A percentile compares a stretch with the other conserved stretches of the same genome.
These are phyloP conservation scores for Crataegus laevigata DNA, from an alignment of 306 rosid genomes.

Conservation along the genomic window DNA sequence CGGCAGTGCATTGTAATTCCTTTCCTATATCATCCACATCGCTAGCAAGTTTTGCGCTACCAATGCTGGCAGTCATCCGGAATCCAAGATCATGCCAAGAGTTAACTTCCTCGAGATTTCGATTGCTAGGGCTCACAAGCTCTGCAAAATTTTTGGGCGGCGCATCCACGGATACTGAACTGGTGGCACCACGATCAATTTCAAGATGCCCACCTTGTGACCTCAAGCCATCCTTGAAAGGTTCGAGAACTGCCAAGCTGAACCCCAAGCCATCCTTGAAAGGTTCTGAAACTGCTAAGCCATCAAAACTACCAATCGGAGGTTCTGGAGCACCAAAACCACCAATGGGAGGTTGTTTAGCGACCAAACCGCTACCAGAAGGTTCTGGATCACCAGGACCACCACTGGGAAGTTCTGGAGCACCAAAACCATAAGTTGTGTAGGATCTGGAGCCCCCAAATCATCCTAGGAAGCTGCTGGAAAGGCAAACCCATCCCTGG, in stretches of 20 bases:
- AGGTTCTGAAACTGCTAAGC: not conserved
- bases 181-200: conserved; percentile 58
- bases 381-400: not conserved
- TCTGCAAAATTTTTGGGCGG: conserved; percentile 65
- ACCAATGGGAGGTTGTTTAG: not conserved
- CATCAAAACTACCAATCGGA: not conserved
- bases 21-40: conserved; percentile 65
- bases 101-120: conserved; percentile 70
- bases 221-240: conserved; percentile 19
- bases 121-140: conserved; percentile 49
- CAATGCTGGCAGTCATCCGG: conserved; percentile 90
- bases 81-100: conserved; percentile 74
- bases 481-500: conserved; percentile 18
- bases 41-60: conserved; percentile 67
- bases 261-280: not conserved
- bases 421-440: not conserved
- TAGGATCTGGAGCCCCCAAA: conserved; percentile 5
- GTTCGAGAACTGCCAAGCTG: conserved; percentile 19
- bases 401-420: conserved; percentile 6
- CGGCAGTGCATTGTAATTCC: conserved; percentile 89
- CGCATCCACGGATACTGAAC: conserved; percentile 97
- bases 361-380: not conserved
- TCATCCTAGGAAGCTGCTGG: conserved; percentile 24
- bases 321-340: conserved; percentile 12
- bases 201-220: conserved; percentile 60